Conservation (phyloP, 306 rosid genomes). For the Parietaria judaica region DNA sequence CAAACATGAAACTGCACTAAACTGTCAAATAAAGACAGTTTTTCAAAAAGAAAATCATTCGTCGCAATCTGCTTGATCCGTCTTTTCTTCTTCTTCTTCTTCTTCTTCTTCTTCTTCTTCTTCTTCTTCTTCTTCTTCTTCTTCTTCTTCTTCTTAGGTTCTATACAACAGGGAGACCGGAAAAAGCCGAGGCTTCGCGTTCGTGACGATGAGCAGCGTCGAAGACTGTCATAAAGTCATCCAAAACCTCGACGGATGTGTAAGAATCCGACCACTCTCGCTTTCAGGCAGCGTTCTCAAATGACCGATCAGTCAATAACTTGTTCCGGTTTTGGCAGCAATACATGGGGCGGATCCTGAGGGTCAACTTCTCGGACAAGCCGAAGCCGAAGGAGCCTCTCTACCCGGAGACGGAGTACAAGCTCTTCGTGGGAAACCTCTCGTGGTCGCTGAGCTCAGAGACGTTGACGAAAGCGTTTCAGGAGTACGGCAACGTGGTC, state of each 20-base stretch:
- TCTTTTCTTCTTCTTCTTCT: too few species aligned
- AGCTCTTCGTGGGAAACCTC: constrained; percentile 83
- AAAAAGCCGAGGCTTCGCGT: constrained; percentile 93
- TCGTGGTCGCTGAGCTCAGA: constrained; percentile 88
- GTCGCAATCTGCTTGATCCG: too few species aligned
- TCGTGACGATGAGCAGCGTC: constrained; percentile 74
- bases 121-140: neutral
- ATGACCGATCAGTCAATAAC: neutral
- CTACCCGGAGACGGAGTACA: constrained; percentile 76
- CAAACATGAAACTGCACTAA: too few species aligned
- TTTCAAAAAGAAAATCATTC: too few species aligned
- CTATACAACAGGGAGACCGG: constrained; percentile 72
- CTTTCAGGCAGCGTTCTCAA: neutral
- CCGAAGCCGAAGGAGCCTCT: constrained; percentile 74
- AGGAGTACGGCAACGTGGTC: constrained; percentile 75
- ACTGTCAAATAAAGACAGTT: too few species aligned
- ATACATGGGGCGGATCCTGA: constrained; percentile 67
- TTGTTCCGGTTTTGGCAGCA: constrained; percentile 34
- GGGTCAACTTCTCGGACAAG: constrained; percentile 81
- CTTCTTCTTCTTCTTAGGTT: constrained; percentile 40
- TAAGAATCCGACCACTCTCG: constrained; percentile 28
- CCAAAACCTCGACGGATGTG: constrained; percentile 72
- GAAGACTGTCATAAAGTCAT: constrained; percentile 70
- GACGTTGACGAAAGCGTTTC: constrained; percentile 57
- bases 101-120: too few species aligned